Evolutionary conservation across 1,284 basidiomycete genomes (phyloP).

Genomic region (Boletus hoseneyae): DNA sequence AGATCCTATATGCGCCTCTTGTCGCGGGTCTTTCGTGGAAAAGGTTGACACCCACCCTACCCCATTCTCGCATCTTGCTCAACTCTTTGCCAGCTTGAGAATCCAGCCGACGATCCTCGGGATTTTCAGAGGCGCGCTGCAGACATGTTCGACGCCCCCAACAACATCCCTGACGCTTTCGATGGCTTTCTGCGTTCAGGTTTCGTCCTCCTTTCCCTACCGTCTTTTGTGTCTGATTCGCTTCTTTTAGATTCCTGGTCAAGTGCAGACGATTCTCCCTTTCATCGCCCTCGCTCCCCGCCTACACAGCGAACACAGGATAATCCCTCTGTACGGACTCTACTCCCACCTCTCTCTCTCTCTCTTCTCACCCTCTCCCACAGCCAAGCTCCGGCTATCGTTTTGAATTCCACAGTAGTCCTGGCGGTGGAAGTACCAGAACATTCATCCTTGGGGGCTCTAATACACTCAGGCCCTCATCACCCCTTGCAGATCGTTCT

Average conservation of each 20-base stretch:
- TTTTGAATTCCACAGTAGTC: conserved; percentile 39
- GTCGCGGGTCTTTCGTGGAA: conserved; percentile 71
- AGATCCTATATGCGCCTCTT: conserved; percentile 72
- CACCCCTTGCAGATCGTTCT: conserved; percentile 15
- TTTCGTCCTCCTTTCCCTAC: neutral
- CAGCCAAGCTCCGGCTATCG: conserved; percentile 30
- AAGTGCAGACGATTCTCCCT: neutral
- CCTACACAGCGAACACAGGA: conserved; percentile 17
- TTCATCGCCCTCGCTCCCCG: conserved; percentile 18
- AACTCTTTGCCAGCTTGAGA: conserved; percentile 54
- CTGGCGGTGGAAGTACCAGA: conserved; percentile 36
- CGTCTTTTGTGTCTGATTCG: conserved; percentile 23
- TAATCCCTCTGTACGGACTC: conserved; percentile 22
- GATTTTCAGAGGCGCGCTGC: conserved; percentile 43
- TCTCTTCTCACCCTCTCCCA: conserved; percentile 4
- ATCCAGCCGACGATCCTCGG: conserved; percentile 69
- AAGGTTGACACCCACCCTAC: conserved; percentile 42
- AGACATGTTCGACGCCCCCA: conserved; percentile 32
- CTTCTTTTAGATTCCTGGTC: conserved; percentile 26
- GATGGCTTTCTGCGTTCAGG: conserved; percentile 40
- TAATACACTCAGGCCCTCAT: conserved; percentile 28
- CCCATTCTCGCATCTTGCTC: neutral
- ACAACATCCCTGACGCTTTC: conserved; percentile 35
- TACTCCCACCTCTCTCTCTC: neutral
- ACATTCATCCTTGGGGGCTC: conserved; percentile 45